Evolutionary conservation across 1,139 yeast species (phyloP).

Genomic region (Wickerhamomyces sp.): DNA sequence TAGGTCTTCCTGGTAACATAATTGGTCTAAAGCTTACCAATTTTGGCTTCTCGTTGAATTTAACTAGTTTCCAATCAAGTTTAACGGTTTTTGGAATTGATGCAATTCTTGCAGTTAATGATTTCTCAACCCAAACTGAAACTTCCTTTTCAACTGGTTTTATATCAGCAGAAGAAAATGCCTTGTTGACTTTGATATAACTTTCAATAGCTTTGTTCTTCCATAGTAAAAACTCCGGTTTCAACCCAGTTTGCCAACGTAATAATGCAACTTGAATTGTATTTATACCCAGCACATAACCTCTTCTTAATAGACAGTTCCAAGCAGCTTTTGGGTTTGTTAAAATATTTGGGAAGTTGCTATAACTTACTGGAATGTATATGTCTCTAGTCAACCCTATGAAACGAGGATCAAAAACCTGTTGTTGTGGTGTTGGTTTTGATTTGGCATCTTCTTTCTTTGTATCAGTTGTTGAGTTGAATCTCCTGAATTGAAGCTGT

Average conservation of each 20-base stretch:
- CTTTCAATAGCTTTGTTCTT: conserved; percentile 66
- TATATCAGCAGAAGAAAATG: conserved; percentile 52
- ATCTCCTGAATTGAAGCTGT: conserved; percentile 3
- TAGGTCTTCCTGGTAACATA: conserved; percentile 55
- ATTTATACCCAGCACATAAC: conserved; percentile 53
- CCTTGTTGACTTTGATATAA: conserved; percentile 61
- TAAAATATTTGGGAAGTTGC: conserved; percentile 40
- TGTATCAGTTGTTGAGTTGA: not conserved
- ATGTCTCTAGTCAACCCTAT: conserved; percentile 43
- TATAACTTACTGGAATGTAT: conserved; percentile 44
- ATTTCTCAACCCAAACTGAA: conserved; percentile 59
- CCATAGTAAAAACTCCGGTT: conserved; percentile 66
- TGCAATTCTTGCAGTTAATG: conserved; percentile 44
- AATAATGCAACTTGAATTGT: conserved; percentile 61
- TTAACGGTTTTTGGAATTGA: conserved; percentile 55
- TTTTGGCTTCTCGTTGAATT: conserved; percentile 68
- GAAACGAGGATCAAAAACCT: conserved; percentile 33
- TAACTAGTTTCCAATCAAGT: conserved; percentile 72
- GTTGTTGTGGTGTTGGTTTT: conserved; percentile 12
- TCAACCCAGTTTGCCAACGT: conserved; percentile 57
- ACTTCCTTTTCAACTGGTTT: conserved; percentile 39
- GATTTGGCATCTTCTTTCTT: conserved; percentile 6
- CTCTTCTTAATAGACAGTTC: conserved; percentile 41
- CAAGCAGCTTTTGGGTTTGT: conserved; percentile 36
- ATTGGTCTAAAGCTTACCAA: conserved; percentile 64